Evolutionary conservation across 345 rosid genomes (phyloP).

Genomic region (Bretschneidera sinensis): DNA sequence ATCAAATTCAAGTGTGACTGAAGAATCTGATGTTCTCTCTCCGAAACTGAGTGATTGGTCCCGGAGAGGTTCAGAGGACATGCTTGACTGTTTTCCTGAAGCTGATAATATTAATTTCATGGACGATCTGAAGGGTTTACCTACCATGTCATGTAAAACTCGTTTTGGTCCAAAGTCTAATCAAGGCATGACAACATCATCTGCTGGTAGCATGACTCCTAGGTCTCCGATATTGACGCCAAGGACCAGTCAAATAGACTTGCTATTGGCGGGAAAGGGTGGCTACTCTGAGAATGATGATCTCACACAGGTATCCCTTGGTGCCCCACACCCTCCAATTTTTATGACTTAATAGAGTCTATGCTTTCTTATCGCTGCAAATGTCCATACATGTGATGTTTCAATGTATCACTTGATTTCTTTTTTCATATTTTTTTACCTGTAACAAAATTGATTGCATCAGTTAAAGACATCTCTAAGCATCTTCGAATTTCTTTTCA

Average conservation of each 20-base stretch:
- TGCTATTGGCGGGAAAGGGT: conserved; percentile 81
- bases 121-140: conserved; percentile 93
- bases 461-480: neutral
- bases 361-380: neutral
- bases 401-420: neutral
- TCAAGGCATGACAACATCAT: conserved; percentile 96
- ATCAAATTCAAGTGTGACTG: conserved; percentile 83
- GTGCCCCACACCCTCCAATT: conserved; percentile 3
- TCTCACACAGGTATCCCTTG: conserved; percentile 66
- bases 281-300: conserved; percentile 78
- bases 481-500: neutral
- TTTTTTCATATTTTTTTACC: neutral
- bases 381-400: neutral
- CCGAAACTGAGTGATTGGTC: conserved; percentile 99
- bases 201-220: conserved; percentile 99
- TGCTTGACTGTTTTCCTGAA: conserved; percentile 96
- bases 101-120: conserved; percentile 64
- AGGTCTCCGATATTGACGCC: conserved; percentile 95
- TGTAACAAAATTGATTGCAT: neutral
- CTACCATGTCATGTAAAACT: conserved; percentile 90
- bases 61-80: conserved; percentile 95
- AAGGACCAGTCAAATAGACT: conserved; percentile 81
- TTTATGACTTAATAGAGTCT: too few relatives aligned
- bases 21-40: conserved; percentile 82
- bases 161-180: conserved; percentile 97